Evolutionary conservation across 176 grass and related monocot species (phyloP).

Genomic region (Carex scoparia): DNA sequence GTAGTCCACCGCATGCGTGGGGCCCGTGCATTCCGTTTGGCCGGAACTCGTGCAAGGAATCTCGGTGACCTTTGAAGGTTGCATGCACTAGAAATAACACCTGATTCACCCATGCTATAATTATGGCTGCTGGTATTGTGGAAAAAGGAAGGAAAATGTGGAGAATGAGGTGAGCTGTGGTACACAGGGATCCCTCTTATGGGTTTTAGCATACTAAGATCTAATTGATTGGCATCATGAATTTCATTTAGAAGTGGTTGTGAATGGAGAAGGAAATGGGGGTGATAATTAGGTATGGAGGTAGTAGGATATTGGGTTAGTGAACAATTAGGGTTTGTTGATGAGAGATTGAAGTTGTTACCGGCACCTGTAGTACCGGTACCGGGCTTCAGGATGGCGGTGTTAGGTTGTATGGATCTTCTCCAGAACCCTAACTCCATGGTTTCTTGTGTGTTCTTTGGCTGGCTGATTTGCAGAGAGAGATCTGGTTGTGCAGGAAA

Average conservation of each 20-base stretch:
- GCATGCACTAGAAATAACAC: conserved; percentile 35
- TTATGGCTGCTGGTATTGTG: conserved; percentile 28
- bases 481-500: conserved; percentile 84
- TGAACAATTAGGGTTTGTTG: conserved; percentile 6
- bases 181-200: conserved; percentile 88
- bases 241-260: conserved; percentile 40
- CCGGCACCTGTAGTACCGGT: not conserved
- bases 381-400: not conserved
- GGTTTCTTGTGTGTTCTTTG: conserved; percentile 38
- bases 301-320: conserved; percentile 13
- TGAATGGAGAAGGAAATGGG: conserved; percentile 51
- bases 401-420: conserved; percentile 42
- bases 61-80: conserved; percentile 31
- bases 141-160: conserved; percentile 39
- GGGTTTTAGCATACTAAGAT: conserved; percentile 46
- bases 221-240: conserved; percentile 28
- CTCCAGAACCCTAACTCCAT: conserved; percentile 91
- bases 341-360: not conserved
- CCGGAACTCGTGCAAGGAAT: conserved; percentile 42
- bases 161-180: conserved; percentile 45
- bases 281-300: not conserved
- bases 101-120: conserved; percentile 12
- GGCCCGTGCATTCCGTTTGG: conserved; percentile 43
- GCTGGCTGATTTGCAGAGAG: conserved; percentile 78
- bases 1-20: conserved; percentile 97